These are phyloP conservation scores for Fraxinus xanthoxyloides DNA, from an alignment of 305 asterid genomes.

Conservation along the genomic window DNA sequence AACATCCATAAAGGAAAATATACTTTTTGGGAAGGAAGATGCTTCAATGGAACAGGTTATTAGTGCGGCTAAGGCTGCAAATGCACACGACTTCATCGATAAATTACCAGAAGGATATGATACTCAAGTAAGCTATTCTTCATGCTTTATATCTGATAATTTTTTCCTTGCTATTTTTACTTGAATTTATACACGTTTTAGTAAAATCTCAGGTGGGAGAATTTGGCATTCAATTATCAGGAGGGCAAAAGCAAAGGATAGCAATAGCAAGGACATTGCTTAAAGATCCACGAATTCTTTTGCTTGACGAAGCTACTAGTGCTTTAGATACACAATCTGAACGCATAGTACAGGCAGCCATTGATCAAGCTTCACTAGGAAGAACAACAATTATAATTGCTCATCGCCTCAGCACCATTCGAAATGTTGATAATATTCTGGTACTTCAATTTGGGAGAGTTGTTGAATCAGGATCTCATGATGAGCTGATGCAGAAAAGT, in stretches of 20 bases:
- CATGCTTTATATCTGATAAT: background rate
- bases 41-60: conserved; percentile 46
- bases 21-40: conserved; percentile 55
- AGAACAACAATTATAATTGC: conserved; percentile 55
- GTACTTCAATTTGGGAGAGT: conserved; percentile 61
- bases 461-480: conserved; percentile 49
- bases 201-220: conserved; percentile 52
- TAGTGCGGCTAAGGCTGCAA: conserved; percentile 52
- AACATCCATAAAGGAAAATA: conserved; percentile 55
- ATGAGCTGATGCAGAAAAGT: conserved; percentile 44
- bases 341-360: conserved; percentile 57
- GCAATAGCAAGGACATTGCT: conserved; percentile 69
- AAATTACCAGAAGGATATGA: conserved; percentile 54
- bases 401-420: conserved; percentile 56
- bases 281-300: conserved; percentile 51
- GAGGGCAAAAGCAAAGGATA: conserved; percentile 69
- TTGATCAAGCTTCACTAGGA: conserved; percentile 50
- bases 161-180: background rate
- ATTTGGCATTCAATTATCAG: conserved; percentile 60
- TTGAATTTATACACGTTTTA: background rate
- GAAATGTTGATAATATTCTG: conserved; percentile 41
- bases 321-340: conserved; percentile 63
- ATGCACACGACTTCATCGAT: conserved; percentile 58
- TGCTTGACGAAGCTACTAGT: conserved; percentile 74
- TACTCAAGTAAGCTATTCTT: conserved; percentile 44